These are phyloP conservation scores for Penicillium samsonianum DNA, from an alignment of 495 filamentous ascomycete species.

Conservation along the genomic window DNA sequence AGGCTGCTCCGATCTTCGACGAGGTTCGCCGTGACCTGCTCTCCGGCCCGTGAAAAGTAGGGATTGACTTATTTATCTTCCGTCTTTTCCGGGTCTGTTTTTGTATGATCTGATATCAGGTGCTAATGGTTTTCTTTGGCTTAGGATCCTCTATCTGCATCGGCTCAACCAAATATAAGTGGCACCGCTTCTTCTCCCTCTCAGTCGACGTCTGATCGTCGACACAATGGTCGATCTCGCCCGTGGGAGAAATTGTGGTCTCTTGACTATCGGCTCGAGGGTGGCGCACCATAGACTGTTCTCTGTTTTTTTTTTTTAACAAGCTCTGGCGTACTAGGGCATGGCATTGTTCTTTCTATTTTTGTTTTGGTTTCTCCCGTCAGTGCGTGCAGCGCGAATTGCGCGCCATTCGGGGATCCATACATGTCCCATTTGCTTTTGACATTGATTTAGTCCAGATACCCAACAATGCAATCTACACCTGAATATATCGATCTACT, in stretches of 20 bases:
- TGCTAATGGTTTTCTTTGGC: conserved; percentile 9
- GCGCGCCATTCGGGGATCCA: no score
- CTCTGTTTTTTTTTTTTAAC: not conserved
- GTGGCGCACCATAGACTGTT: conserved; percentile 21
- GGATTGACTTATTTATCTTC: conserved; percentile 13
- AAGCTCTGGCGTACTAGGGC: not conserved
- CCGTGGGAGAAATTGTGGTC: conserved; percentile 57
- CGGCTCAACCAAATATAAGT: conserved; percentile 6
- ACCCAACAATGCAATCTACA: conserved; percentile 32
- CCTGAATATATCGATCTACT: conserved; percentile 1
- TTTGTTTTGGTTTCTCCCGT: conserved; percentile 14
- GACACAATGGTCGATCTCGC: conserved; percentile 32
- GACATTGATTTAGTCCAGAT: conserved; percentile 26
- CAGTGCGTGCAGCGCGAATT: no score
- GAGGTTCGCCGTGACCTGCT: conserved; percentile 54
- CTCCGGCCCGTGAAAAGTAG: conserved; percentile 47
- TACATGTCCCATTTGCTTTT: conserved; percentile 16
- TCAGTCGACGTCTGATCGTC: conserved; percentile 25
- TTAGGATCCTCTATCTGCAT: conserved; percentile 2
- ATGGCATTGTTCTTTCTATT: conserved; percentile 2
- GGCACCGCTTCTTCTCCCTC: conserved; percentile 23
- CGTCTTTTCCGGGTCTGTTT: conserved; percentile 27
- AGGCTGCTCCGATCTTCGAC: conserved; percentile 43
- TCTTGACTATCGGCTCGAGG: conserved; percentile 51
- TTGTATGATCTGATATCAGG: not conserved